phyloP scores from a whole-genome alignment of 2,329 filamentous ascomycete genomes.

The Fusarium piperis region DNA sequence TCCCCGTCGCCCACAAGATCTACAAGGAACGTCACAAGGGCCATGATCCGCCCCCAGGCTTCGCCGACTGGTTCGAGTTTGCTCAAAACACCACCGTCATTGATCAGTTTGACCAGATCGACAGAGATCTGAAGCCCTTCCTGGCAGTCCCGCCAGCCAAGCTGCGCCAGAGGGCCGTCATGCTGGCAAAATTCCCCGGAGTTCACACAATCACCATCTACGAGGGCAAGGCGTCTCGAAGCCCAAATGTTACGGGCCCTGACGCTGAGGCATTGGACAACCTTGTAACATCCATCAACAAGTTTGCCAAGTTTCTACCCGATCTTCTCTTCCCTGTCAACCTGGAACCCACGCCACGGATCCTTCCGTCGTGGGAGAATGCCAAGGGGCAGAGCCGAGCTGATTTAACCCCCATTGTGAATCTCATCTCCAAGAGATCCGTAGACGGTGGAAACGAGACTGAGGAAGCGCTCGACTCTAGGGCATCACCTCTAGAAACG shows the following conservation, averaged over 20 bases:
- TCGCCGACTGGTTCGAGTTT: slow-evolving; percentile 86
- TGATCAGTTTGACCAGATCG: slow-evolving; percentile 84
- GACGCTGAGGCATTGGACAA: slow-evolving; percentile 53
- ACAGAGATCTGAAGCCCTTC: slow-evolving; percentile 78
- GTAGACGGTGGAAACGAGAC: slow-evolving; percentile 5
- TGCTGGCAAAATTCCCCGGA: slow-evolving; percentile 52
- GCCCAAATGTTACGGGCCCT: slow-evolving; percentile 45
- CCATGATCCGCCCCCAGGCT: slow-evolving; percentile 79
- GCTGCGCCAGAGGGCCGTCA: slow-evolving; percentile 68
- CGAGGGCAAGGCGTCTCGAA: slow-evolving; percentile 66
- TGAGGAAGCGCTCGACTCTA: not conserved
- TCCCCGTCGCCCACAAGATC: slow-evolving; percentile 57
- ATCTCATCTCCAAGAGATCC: slow-evolving; percentile 44
- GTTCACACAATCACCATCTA: slow-evolving; percentile 67
- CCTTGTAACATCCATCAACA: slow-evolving; percentile 72
- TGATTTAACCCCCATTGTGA: slow-evolving; percentile 42
- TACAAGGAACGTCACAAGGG: slow-evolving; percentile 66
- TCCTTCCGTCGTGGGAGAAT: slow-evolving; percentile 70
- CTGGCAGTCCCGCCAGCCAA: slow-evolving; percentile 76
- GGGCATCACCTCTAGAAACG: not conserved
- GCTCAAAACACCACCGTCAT: slow-evolving; percentile 78
- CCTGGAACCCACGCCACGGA: slow-evolving; percentile 58
- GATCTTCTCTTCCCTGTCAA: slow-evolving; percentile 90
- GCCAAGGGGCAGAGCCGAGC: slow-evolving; percentile 40
- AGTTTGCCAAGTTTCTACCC: slow-evolving; percentile 77